Evolutionary conservation across 129 eudicot genomes (phyloP), one percentile per base, ranked within the genome.

Genomic region (Centaurea solstitialis): DNA sequence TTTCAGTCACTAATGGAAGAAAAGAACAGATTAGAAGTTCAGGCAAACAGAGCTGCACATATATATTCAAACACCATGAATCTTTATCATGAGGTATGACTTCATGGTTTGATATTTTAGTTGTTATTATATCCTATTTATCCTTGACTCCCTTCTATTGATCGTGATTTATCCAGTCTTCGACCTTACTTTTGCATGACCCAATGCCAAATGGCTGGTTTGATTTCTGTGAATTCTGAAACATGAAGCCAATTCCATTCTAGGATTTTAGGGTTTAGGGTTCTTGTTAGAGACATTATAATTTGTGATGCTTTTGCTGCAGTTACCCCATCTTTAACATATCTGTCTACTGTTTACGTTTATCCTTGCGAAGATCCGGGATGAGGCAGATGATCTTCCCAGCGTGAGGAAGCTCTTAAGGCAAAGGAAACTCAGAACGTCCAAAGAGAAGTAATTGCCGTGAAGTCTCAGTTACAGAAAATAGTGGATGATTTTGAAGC

Each of bases 1-100:
- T 92, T 89, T 81, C 93, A 89, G 78, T 90, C 97, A 15, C 81
- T 94, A 71, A 23, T 87, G 75, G 94, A 92, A 72, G 99, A 94
- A 84, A 90, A 94, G 79, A 86, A 84, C 70, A 94, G 81, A 79
- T 80, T 94, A 71, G 89, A 85, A 79, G 70, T 68, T 78, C 86
- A 93, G 83, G 93, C 93, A 83, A 84, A 79, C 70, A 80, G 20
- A 84, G 97, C 93, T 77, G 86, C 85, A 41, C 87, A 89, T 24
- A 87, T 94, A 86, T 85, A 86, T 85, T 83, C 97, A 40, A 93
- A 92, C 59, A 71, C 85, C 12, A 83, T 87, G 97, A 74, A 84
- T 45, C 85, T 90, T 22, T 94, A 92, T 84, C 59, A 86, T 50
- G 99, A 94, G 99, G 99, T 94, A 85, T 79, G 78, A 17, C 72